Conservation (phyloP, 208 protist genomes). For the Trypanosoma avium region DNA sequence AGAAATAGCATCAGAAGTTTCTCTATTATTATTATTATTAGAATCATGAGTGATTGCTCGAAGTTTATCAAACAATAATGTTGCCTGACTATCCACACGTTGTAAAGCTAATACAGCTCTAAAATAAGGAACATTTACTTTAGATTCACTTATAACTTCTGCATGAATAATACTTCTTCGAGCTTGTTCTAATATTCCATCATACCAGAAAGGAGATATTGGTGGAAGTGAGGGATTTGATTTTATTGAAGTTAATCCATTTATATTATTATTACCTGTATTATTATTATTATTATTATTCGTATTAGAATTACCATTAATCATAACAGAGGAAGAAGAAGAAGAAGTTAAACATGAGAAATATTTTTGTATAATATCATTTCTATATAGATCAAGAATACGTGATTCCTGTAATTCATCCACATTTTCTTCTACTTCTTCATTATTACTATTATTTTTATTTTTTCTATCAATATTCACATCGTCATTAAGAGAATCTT, state of each 20-base stretch:
- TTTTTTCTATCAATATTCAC: not conserved
- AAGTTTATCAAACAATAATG: constrained; percentile 16
- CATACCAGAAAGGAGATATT: constrained; percentile 43
- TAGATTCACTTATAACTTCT: constrained; percentile 30
- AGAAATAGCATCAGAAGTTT: no score
- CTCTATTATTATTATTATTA: no score
- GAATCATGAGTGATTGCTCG: constrained; percentile 3
- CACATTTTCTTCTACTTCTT: not conserved
- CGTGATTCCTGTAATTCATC: not conserved
- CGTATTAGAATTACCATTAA: not conserved
- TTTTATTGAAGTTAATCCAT: not conserved
- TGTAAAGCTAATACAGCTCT: constrained; percentile 32
- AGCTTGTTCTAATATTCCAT: constrained; percentile 23
- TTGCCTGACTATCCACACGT: constrained; percentile 29
- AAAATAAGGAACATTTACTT: constrained; percentile 48
- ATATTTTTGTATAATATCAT: constrained; percentile 5
- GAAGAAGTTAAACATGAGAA: not conserved
- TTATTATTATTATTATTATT: not conserved
- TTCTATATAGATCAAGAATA: constrained; percentile 7
- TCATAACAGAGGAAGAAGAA: not conserved
- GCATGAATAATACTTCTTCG: constrained; percentile 28
- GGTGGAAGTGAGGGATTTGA: not conserved
- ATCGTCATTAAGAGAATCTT: no score
- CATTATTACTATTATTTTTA: not conserved
- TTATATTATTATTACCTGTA: not conserved